Conservation (phyloP, 768 basidiomycete species). For the Suillus discolor region DNA sequence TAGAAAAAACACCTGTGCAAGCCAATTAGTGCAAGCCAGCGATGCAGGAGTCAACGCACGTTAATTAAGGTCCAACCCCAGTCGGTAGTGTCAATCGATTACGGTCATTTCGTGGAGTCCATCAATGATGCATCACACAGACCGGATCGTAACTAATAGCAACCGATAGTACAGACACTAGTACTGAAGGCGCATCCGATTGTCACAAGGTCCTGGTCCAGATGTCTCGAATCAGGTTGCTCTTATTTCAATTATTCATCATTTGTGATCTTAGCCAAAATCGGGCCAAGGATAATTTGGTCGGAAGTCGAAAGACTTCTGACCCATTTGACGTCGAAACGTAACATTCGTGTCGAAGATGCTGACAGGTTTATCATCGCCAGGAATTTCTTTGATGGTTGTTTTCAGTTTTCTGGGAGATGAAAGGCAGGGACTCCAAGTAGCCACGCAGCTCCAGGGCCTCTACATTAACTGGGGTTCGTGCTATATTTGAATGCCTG, state of each 20-base stretch:
- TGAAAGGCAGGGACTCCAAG: neutral
- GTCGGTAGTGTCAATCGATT: neutral
- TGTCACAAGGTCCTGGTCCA: too few relatives aligned
- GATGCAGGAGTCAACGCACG: neutral
- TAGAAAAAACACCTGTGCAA: neutral
- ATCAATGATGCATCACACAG: neutral
- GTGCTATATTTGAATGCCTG: neutral
- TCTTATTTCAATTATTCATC: neutral
- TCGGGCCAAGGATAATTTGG: neutral
- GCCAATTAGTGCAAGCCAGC: neutral
- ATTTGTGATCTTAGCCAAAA: too few relatives aligned
- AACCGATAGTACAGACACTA: neutral
- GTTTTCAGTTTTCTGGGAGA: neutral
- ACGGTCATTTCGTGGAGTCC: neutral
- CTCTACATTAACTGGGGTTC: neutral
- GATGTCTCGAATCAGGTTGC: neutral
- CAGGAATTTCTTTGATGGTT: neutral
- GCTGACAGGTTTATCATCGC: neutral
- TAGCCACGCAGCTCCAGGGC: neutral
- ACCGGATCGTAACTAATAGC: neutral
- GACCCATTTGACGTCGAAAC: neutral
- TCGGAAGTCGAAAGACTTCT: neutral
- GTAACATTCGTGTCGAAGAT: too few relatives aligned
- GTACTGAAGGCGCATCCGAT: too few relatives aligned
- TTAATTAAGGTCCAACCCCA: neutral